Base-by-base conservation (phyloP, 768 basidiomycete genomes). In the Candolleomyces eurysporus region DNA sequence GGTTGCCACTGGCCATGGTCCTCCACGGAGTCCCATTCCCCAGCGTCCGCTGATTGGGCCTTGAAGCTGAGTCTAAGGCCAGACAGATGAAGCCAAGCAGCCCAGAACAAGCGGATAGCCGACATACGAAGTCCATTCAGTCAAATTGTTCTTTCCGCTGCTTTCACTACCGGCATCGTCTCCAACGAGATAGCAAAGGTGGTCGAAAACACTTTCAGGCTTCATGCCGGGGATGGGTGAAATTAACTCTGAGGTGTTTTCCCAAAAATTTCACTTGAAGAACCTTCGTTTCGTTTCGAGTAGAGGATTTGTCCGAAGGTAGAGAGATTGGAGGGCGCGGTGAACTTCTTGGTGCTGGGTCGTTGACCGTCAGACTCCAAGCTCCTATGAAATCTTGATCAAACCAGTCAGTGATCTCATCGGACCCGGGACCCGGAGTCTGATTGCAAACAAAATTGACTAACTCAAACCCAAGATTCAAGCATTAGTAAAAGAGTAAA, bases 121-220 rank as follows among this genome's bases (percentile, higher is more conserved):
- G 19, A 43, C 54, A 42, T 56, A 56, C 54, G 54, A 56, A 14
- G 54, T 42, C 54, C 54, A 56, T 22, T 56, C 54, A 3, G 3
- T 9, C 11, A 56, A 11, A 21, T 14, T 39, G 42, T 56, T 39
- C 22, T 43, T 56, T 16, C 43, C 4, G 6, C 5, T 39, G 26
- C 39, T 22, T 19, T 56, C 54, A 3, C 14, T n/a, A 9, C 14
- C 21, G n/a, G 17, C 54, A 26, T 43, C 42, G 22, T 56, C 54
- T 10, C 54, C 39, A 40, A 56, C 54, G 17, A 56, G 54, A 43
- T 42, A n/a, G n/a, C 39, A 36, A 42, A 56, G 36, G 16, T 56
- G 54, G 8, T 43, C 54, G 16, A 21, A 21, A 13, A 56, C 16
- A 26, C 54, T 56, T 42, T 39, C 54, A 21, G 36, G 22, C 7